Conservation (phyloP, 441 rosid species). For the Erodium moschatum region DNA sequence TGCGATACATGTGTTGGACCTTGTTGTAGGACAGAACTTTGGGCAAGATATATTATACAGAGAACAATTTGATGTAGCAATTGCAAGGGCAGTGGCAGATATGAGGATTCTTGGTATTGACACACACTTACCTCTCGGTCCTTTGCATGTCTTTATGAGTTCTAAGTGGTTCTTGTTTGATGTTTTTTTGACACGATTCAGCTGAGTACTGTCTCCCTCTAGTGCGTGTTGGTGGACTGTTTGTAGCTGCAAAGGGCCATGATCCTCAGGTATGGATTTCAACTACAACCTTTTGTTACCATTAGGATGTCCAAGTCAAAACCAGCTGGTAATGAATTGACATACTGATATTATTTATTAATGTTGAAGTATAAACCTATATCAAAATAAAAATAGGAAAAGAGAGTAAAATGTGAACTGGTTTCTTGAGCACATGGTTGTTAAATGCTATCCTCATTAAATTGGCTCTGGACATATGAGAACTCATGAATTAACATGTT, state of each 20-base stretch:
- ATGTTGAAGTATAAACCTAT: neutral
- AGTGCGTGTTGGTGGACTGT: slow-evolving; percentile 85
- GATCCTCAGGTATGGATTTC: slow-evolving; percentile 51
- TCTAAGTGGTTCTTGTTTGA: slow-evolving; percentile 13
- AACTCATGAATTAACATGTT: too few relatives aligned
- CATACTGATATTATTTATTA: neutral
- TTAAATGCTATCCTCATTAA: too few relatives aligned
- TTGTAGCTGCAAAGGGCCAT: slow-evolving; percentile 92
- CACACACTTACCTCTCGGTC: slow-evolving; percentile 10
- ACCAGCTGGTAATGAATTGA: neutral
- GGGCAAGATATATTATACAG: slow-evolving; percentile 54
- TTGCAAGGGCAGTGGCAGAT: slow-evolving; percentile 95
- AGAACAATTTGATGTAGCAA: slow-evolving; percentile 79
- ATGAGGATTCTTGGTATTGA: slow-evolving; percentile 74
- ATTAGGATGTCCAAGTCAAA: neutral
- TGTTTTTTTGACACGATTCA: slow-evolving; percentile 25
- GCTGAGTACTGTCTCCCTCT: slow-evolving; percentile 92
- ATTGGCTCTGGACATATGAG: too few relatives aligned
- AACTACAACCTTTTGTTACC: neutral
- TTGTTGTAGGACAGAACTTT: slow-evolving; percentile 54
- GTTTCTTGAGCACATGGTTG: too few relatives aligned
- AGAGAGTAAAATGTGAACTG: neutral
- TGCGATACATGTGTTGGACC: neutral
- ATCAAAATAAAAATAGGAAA: neutral
- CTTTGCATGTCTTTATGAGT: slow-evolving; percentile 5